Evolutionary conservation across 805 yeast species (phyloP).

Genomic region (Cyberlindnera maritima): DNA sequence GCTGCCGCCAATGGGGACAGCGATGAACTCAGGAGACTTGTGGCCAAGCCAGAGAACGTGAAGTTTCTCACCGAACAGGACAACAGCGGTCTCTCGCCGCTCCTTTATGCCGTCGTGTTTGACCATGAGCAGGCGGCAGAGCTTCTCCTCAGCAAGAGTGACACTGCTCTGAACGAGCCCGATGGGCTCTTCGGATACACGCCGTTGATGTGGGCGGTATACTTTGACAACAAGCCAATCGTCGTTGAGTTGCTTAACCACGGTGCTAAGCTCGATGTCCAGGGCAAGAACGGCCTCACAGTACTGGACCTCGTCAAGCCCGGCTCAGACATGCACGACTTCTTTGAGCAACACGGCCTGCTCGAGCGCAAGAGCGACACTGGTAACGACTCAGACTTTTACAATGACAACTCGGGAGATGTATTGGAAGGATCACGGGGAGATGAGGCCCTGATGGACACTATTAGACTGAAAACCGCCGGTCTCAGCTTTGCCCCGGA

Average conservation of each 20-base stretch:
- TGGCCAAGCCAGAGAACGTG: conserved; percentile 29
- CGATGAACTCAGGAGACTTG: conserved; percentile 12
- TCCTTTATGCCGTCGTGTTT: conserved; percentile 56
- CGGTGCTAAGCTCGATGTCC: conserved; percentile 55
- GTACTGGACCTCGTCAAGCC: conserved; percentile 60
- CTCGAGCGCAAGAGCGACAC: conserved; percentile 20
- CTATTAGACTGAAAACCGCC: conserved; percentile 40
- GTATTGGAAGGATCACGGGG: conserved; percentile 9
- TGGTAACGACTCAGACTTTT: conserved; percentile 13
- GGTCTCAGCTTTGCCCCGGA: conserved; percentile 22
- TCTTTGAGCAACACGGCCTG: conserved; percentile 52
- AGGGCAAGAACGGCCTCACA: conserved; percentile 39
- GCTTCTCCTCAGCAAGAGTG: conserved; percentile 12
- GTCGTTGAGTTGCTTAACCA: conserved; percentile 55
- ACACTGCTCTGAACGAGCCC: conserved; percentile 10
- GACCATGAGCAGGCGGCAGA: conserved; percentile 48
- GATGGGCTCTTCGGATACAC: conserved; percentile 56
- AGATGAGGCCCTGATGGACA: conserved; percentile 30
- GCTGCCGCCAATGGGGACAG: conserved; percentile 40
- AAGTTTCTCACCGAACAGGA: conserved; percentile 30
- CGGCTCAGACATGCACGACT: conserved; percentile 55
- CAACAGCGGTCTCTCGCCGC: conserved; percentile 42
- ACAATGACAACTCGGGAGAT: conserved; percentile 10
- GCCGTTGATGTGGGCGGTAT: conserved; percentile 86
- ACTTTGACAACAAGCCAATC: conserved; percentile 53